Conservation (phyloP, 768 basidiomycete species). For the Cyathus striatus region DNA sequence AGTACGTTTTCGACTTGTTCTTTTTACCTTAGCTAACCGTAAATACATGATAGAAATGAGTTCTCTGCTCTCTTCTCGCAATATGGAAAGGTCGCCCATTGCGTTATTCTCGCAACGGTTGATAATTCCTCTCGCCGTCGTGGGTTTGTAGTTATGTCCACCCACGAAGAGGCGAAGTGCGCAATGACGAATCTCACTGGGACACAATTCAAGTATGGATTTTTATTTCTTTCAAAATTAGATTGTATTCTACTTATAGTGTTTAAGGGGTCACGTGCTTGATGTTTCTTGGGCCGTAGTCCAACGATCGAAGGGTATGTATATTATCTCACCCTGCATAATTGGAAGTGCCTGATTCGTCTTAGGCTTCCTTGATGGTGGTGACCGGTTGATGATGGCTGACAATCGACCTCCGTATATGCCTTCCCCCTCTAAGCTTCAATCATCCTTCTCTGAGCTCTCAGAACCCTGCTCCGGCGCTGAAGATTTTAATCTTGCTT, state of each 20-base stretch:
- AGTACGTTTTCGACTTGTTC: slow-evolving; percentile 35
- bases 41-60: slow-evolving; percentile 34
- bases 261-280: slow-evolving; percentile 59
- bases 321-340: not conserved
- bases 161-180: slow-evolving; percentile 61
- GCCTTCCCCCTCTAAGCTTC: no score
- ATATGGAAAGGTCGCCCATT: slow-evolving; percentile 67
- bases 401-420: slow-evolving; percentile 34
- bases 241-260: slow-evolving; percentile 4
- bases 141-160: slow-evolving; percentile 79
- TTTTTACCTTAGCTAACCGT: not conserved
- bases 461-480: no score
- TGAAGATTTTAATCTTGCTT: slow-evolving; percentile 18
- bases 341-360: slow-evolving; percentile 3
- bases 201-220: slow-evolving; percentile 59
- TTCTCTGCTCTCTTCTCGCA: slow-evolving; percentile 57
- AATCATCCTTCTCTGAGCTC: no score
- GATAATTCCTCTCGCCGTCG: slow-evolving; percentile 81
- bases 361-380: slow-evolving; percentile 75
- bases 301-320: slow-evolving; percentile 73
- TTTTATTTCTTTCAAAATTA: not conserved
- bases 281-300: slow-evolving; percentile 88
- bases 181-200: slow-evolving; percentile 68
- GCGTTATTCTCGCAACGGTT: slow-evolving; percentile 78
- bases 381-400: slow-evolving; percentile 65